A percentile compares a stretch with the other conserved stretches of the same genome.
Evolutionary conservation across 2,329 filamentous ascomycete species (phyloP).

Genomic region (Penicillium sp.): DNA sequence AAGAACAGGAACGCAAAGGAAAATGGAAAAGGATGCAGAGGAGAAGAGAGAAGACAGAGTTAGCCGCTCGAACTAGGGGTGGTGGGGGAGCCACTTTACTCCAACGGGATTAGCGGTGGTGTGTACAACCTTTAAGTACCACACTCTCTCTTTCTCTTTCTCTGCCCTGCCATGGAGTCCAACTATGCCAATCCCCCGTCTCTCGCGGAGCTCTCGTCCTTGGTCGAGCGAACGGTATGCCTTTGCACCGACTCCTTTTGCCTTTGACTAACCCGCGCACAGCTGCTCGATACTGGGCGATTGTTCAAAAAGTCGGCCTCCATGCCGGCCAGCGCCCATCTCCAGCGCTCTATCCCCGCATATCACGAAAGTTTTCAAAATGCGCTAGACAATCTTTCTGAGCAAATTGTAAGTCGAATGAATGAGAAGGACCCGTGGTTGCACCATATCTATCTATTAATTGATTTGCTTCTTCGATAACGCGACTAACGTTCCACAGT

Average conservation of each 20-base stretch:
- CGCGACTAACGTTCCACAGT: background rate
- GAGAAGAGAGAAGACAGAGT: slow-evolving; percentile 18
- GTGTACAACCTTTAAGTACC: slow-evolving; percentile 14
- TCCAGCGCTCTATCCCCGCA: slow-evolving; percentile 36
- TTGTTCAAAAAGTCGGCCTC: slow-evolving; percentile 33
- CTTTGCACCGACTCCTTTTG: background rate
- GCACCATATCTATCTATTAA: background rate
- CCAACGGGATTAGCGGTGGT: slow-evolving; percentile 19
- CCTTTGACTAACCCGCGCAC: background rate
- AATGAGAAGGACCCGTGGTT: too few species aligned
- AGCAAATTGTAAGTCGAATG: slow-evolving; percentile 32
- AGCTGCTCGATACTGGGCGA: slow-evolving; percentile 41
- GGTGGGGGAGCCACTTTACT: slow-evolving; percentile 11
- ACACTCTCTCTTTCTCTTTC: slow-evolving; percentile 8
- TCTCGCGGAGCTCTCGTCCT: slow-evolving; percentile 8
- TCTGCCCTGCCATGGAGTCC: background rate
- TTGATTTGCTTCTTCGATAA: background rate
- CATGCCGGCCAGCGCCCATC: slow-evolving; percentile 29
- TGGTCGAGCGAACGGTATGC: slow-evolving; percentile 6
- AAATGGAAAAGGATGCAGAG: slow-evolving; percentile 17
- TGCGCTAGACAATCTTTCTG: slow-evolving; percentile 38
- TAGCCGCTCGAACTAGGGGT: slow-evolving; percentile 1
- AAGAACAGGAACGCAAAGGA: slow-evolving; percentile 28
- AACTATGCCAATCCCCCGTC: slow-evolving; percentile 4
- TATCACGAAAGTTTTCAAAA: slow-evolving; percentile 38